Base-by-base conservation (phyloP, 2,329 filamentous ascomycete species). In the Xylaria multiplex region DNA sequence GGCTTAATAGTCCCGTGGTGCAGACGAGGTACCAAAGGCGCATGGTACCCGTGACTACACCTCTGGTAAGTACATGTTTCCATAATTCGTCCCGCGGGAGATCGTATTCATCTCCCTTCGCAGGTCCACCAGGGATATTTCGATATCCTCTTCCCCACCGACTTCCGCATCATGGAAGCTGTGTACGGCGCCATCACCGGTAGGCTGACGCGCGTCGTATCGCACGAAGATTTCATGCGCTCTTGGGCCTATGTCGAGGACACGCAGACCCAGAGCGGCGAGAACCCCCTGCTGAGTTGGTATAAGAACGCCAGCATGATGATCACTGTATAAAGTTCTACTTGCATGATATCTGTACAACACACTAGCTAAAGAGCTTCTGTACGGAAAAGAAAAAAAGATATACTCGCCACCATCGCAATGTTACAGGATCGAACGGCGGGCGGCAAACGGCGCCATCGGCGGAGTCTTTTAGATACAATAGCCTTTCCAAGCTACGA, bases 51-150 rank as follows among this genome's bases (percentile, higher is more conserved):
- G 96, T 99, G 14, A 86, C 89, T 4, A 99, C 96, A 4, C 93
- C 95, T 60, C 86, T 97, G 77, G 96, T 97, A 83, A 80, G 90
- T 81, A 14, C 9, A 8, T 22, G 14, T 24, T 27, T 14, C 22
- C 22, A 3, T 55, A 30, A 9, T 7, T 43, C 7, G 2, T 2
- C 19, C 9, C 1, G 30, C n/a, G 8, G n/a, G 52, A 14, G 49
- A 30, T 5, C 19, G 14, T 22, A 43, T 32, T 58, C 46, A 62
- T 22, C 19, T 37, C 53, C 24, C 8, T 50, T 22, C 42, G 46
- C 69, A 96, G 93, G 93, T 97, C 54, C 94, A 98, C 78, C 96
- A 99, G 82, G 96, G 96, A 52, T 98, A 97, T 80, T 99, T 99
- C 77, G 96, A 99, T 77, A 97, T 99, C 74, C 90, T 99, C 77